These are phyloP conservation scores for Hemileccinum rubropunctum DNA, from an alignment of 768 basidiomycete genomes.

Conservation along the genomic window DNA sequence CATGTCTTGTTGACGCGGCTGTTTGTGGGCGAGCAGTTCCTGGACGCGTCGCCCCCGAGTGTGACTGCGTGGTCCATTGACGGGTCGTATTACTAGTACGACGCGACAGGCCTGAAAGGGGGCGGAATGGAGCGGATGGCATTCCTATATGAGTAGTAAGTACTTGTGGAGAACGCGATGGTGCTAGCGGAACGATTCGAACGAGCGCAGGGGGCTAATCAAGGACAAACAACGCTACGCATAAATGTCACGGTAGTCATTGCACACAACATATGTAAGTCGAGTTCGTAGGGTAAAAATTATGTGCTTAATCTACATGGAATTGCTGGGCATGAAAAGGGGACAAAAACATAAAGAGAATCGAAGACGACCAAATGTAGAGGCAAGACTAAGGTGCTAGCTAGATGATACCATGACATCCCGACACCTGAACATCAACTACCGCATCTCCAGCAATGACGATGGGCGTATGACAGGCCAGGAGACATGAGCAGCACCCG, in stretches of 20 bases:
- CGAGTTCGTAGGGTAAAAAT: slow-evolving; percentile 20
- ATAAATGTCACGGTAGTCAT: neutral
- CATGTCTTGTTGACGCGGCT: slow-evolving; percentile 53
- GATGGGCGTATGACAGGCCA: slow-evolving; percentile 4
- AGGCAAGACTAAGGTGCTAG: slow-evolving; percentile 23
- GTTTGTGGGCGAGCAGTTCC: slow-evolving; percentile 60
- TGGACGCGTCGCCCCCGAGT: slow-evolving; percentile 40
- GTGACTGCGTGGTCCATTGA: slow-evolving; percentile 56
- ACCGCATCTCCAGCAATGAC: slow-evolving; percentile 7
- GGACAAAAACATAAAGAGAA: slow-evolving; percentile 8
- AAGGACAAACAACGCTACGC: neutral
- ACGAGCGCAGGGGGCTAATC: neutral
- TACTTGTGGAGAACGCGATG: neutral
- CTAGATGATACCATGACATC: slow-evolving; percentile 18
- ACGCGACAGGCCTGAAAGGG: slow-evolving; percentile 14
- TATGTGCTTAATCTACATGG: slow-evolving; percentile 36
- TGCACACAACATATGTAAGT: slow-evolving; percentile 9
- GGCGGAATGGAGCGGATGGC: slow-evolving; percentile 15
- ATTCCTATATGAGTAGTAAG: neutral
- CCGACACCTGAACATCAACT: slow-evolving; percentile 2
- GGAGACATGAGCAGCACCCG: slow-evolving; percentile 12
- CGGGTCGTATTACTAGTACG: slow-evolving; percentile 28
- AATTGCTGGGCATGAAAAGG: slow-evolving; percentile 26
- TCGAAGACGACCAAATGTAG: slow-evolving; percentile 3
- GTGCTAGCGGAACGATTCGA: no score